Base-by-base conservation (phyloP, 2,329 filamentous ascomycete species). In the Didymella sp. region DNA sequence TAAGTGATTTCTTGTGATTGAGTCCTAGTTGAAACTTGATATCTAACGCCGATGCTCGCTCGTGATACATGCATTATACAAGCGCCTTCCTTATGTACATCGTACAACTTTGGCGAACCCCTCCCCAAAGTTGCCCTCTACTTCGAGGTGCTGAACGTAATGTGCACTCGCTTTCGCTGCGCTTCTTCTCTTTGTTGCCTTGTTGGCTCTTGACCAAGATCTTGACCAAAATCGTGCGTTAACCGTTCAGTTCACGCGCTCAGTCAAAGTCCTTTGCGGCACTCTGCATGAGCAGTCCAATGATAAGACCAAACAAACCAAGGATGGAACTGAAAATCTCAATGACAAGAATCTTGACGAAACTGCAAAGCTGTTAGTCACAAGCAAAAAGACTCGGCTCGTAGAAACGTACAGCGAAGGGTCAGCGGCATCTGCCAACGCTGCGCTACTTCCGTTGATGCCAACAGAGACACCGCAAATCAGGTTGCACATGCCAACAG, bases 281-380 rank as follows among this genome's bases (percentile, higher is more conserved):
- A 75, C 89, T 85, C 57, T 91, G 91, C 49, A 98, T 85, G 64
- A 99, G 83, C 52, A 99, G 85, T 42, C 96, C 95, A 67, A 99
- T 88, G 73, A 99, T 99, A 62, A 99, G 84, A 57, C 95, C 96
- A 73, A 99, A 99, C 3, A 99, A 87, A 62, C 96, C 95, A 11
- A 99, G 84, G 45, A 99, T 94, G 37, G 94, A 98, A 76, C 93
- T 97, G 83, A 99, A 99, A 76, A 99, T 99, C 79, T 99, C 96
- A 72, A 99, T 96, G 67, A 99, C 94, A 49, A 99, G 87, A 67
- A 99, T 96, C 82, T 96, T 97, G 79, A 99, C 94, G 79, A 99
- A 99, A 51, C 93, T 96, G 61, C 17, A 35, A 3, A 1, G 3
- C 8, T 35, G 43, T 70, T 35, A 70, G 62, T 19, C 5, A 9